phyloP scores from a whole-genome alignment of 768 basidiomycete species.

The Suillus americanus region DNA sequence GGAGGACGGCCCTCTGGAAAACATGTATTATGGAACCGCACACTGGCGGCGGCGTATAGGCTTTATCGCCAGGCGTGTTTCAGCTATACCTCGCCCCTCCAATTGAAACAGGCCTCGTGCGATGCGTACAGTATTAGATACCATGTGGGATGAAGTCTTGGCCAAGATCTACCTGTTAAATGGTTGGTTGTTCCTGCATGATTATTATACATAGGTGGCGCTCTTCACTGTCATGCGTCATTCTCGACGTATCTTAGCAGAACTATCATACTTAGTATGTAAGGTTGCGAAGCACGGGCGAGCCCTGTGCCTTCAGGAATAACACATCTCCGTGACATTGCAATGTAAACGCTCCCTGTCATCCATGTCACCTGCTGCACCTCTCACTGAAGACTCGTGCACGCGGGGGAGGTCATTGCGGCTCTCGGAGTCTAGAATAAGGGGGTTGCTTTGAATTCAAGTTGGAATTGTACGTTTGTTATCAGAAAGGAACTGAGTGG shows the following conservation, averaged over 20 bases:
- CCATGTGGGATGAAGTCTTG: neutral
- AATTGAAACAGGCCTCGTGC: conserved; percentile 18
- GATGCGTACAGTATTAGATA: neutral
- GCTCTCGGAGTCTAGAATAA: neutral
- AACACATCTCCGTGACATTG: neutral
- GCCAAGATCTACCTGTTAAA: neutral
- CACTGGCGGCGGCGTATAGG: conserved; percentile 28
- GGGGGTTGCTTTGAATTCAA: too few relatives aligned
- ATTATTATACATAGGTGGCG: neutral
- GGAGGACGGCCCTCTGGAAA: conserved; percentile 3
- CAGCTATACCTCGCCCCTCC: conserved; percentile 19
- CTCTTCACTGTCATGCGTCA: neutral
- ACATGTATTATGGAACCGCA: conserved; percentile 6
- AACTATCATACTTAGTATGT: neutral
- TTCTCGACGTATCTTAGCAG: neutral
- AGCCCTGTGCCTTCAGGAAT: neutral
- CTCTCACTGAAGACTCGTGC: neutral
- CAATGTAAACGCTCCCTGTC: neutral
- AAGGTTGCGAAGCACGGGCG: neutral
- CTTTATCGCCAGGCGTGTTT: conserved; percentile 15
- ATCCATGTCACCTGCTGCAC: neutral
- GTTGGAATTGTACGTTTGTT: too few relatives aligned
- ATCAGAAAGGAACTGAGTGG: too few relatives aligned
- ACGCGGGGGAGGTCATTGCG: neutral
- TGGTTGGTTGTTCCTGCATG: neutral